A percentile compares a stretch with the other conserved stretches of the same genome.
Evolutionary conservation across 257 asterid genomes (phyloP).

Genomic region (Solanum etuberosum): DNA sequence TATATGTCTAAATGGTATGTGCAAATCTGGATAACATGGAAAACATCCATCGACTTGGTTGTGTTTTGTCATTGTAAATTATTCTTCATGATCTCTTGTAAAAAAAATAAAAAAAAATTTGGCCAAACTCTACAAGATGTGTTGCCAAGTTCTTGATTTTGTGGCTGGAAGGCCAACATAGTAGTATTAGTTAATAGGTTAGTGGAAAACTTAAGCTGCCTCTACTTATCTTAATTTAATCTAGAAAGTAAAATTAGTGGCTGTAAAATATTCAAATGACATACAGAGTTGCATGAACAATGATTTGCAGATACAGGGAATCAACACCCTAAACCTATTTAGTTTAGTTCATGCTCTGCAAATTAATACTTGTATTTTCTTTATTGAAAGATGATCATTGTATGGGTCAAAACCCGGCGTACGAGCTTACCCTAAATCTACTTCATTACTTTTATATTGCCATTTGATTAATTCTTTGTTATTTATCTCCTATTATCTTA

Average conservation of each 20-base stretch:
- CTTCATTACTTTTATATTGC: too few species aligned
- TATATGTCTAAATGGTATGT: background rate
- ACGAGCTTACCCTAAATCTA: too few species aligned
- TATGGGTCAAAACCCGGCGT: too few species aligned
- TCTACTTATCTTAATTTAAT: background rate
- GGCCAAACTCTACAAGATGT: background rate
- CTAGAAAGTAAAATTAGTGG: background rate
- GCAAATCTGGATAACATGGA: background rate
- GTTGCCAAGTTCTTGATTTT: background rate
- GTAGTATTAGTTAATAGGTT: background rate
- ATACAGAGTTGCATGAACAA: too few species aligned
- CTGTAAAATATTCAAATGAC: background rate
- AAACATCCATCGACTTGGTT: background rate
- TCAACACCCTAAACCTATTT: background rate
- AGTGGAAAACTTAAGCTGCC: background rate
- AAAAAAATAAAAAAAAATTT: too few species aligned
- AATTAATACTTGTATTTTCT: background rate
- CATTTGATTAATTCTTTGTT: too few species aligned
- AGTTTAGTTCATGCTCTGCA: background rate
- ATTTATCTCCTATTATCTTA: too few species aligned
- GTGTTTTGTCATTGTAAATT: background rate
- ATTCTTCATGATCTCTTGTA: background rate
- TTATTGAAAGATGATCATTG: too few species aligned
- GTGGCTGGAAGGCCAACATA: background rate
- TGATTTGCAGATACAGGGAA: too few species aligned